A percentile compares a stretch with the other conserved stretches of the same genome.
These are phyloP conservation scores for Afroboletus lepidellus DNA, from an alignment of 1,284 basidiomycete genomes.

Conservation along the genomic window DNA sequence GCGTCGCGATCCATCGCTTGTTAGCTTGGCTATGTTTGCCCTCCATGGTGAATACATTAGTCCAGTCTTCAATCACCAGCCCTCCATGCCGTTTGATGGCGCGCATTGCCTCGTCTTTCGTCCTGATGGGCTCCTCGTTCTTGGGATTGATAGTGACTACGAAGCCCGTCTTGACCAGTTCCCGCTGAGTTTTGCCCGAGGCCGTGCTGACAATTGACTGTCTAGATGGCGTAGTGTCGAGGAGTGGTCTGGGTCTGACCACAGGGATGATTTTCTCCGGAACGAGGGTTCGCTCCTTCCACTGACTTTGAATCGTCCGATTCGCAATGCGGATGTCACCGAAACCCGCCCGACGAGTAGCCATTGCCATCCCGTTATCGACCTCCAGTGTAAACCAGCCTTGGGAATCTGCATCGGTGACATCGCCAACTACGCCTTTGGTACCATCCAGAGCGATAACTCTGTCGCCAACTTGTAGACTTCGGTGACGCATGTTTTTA, in stretches of 20 bases:
- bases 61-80: conserved; percentile 62
- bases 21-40: conserved; percentile 43
- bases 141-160: conserved; percentile 47
- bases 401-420: conserved; percentile 34
- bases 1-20: conserved; percentile 52
- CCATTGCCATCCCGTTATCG: conserved; percentile 39
- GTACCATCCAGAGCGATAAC: conserved; percentile 40
- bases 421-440: conserved; percentile 38
- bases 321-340: conserved; percentile 46
- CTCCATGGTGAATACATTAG: conserved; percentile 60
- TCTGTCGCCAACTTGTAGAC: conserved; percentile 53
- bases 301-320: conserved; percentile 47
- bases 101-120: conserved; percentile 41
- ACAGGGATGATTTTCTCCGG: conserved; percentile 42
- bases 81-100: conserved; percentile 59
- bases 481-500: conserved; percentile 52
- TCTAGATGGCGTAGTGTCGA: conserved; percentile 46
- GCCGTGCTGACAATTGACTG: conserved; percentile 31
- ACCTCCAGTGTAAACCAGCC: conserved; percentile 40
- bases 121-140: conserved; percentile 26
- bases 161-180: conserved; percentile 48
- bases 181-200: conserved; percentile 35
- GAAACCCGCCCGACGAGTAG: conserved; percentile 29
- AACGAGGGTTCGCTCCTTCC: conserved; percentile 50
- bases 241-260: conserved; percentile 31